Base-by-base conservation (phyloP, 2,329 filamentous ascomycete genomes). In the Fusarium sp. region DNA sequence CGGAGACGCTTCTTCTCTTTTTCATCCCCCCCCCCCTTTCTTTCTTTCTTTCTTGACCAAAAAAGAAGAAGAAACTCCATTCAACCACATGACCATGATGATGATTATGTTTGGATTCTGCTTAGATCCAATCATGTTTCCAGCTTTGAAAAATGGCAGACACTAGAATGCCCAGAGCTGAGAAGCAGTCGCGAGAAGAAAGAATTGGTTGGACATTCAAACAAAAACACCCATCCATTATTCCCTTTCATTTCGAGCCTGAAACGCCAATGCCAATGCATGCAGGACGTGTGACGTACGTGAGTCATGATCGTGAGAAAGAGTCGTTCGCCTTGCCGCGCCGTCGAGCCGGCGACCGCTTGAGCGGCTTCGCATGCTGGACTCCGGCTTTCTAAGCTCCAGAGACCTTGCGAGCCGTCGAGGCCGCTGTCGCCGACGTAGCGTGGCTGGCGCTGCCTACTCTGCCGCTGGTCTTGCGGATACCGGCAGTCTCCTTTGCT, bases 401-500 rank as follows among this genome's bases (percentile, higher is more conserved):
- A 59, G 88, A 90, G 66, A 90, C 86, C 83, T 90, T 91, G 69
- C 89, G 85, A 43, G 84, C 85, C 27, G 86, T 84, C 8, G 87
- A 84, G 30, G 83, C 80, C 68, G 83, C 84, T 45, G 81, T 83
- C 62, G 82, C 83, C n/a, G 85, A 84, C 22, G 82, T 82, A 37
- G 83, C 80, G 61, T 79, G 81, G 75, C 84, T 88, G 66, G 89
- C 84, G 79, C 90, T 92, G 59, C 90, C 91, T 15, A 93, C 85
- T 47, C 91, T 87, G 40, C 91, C 91, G 76, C 90, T 92, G 6
- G 89, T 91, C 86, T 93, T 93, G 70, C 91, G 88, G 54, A 92
- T 86, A 54, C 86, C 90, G 9, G 83, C 83, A 33, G 85, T 83
- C 66, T 89, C 87, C 79, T 88, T 89, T 73, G 83, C 82, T 22